Percentiles rank a stretch among this genome's conserved stretches.
Evolutionary conservation across 257 asterid species (phyloP).

Genomic region (Asclepias syriaca): DNA sequence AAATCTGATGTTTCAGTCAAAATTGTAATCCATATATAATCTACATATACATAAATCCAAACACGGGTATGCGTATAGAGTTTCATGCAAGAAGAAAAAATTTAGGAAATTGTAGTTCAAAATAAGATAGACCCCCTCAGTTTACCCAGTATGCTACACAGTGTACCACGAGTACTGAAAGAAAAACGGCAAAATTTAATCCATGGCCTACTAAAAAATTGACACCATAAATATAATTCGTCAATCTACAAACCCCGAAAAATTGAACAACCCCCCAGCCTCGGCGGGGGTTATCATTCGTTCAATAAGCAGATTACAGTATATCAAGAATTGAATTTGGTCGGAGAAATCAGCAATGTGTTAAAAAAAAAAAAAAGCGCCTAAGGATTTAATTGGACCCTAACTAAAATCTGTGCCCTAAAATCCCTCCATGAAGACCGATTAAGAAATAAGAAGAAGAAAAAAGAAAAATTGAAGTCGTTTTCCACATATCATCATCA

Average conservation of each 20-base stretch:
- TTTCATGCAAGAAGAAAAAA: slow-evolving; percentile 6
- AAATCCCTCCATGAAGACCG: slow-evolving; percentile 5
- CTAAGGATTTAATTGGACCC: slow-evolving; percentile 25
- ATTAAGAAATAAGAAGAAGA: neutral
- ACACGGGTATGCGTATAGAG: neutral
- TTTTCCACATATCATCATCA: slow-evolving; percentile 9
- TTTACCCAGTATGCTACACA: slow-evolving; percentile 16
- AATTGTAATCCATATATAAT: neutral
- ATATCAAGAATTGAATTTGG: slow-evolving; percentile 11
- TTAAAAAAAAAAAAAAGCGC: neutral
- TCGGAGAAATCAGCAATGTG: slow-evolving; percentile 14
- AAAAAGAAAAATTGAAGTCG: neutral
- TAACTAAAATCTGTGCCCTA: slow-evolving; percentile 16
- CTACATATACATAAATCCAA: neutral
- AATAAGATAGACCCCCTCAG: slow-evolving; percentile 10
- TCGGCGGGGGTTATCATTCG: slow-evolving; percentile 4
- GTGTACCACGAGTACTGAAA: neutral
- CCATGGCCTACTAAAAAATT: neutral
- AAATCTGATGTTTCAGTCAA: neutral
- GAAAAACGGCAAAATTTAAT: neutral
- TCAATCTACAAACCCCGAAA: slow-evolving; percentile 18
- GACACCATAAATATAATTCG: slow-evolving; percentile 20
- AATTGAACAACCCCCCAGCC: slow-evolving; percentile 28
- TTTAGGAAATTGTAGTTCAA: slow-evolving; percentile 4
- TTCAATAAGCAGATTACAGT: neutral